phyloP scores from a whole-genome alignment of 495 filamentous ascomycete genomes.

The Pyrenula aspistea region DNA sequence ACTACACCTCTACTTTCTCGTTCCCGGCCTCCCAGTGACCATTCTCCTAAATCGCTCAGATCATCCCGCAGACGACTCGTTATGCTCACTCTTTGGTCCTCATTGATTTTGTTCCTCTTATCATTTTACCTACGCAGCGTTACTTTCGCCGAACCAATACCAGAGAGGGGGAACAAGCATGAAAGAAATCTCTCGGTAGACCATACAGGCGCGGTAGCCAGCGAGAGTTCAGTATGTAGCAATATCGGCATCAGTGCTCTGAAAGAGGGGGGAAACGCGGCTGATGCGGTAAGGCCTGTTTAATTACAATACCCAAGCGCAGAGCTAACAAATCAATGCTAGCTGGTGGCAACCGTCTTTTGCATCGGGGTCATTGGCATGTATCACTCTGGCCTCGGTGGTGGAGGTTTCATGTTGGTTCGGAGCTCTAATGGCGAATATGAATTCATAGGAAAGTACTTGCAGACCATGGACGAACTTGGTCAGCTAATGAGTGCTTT shows the following conservation, averaged over 20 bases:
- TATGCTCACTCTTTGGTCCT: background rate
- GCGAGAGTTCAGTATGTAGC: constrained; percentile 65
- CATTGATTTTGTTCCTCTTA: background rate
- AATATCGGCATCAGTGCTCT: constrained; percentile 63
- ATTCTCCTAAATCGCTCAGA: background rate
- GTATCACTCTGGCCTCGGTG: constrained; percentile 81
- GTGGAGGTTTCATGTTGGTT: constrained; percentile 81
- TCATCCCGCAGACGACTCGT: background rate
- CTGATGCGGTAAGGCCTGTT: constrained; percentile 45
- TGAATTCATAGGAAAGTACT: constrained; percentile 40
- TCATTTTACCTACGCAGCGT: background rate
- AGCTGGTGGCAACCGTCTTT: constrained; percentile 57
- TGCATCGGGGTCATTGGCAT: constrained; percentile 70
- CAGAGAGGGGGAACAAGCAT: background rate
- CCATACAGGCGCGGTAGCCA: constrained; percentile 63
- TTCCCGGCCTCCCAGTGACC: no score
- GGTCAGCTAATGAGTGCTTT: constrained; percentile 34
- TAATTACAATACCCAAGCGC: background rate
- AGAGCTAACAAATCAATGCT: background rate
- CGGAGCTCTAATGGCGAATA: constrained; percentile 49
- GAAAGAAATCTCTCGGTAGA: constrained; percentile 7
- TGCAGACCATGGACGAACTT: background rate
- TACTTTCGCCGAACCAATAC: background rate
- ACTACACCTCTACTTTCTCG: background rate
- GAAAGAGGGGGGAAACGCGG: constrained; percentile 58